Base-by-base conservation (phyloP, 768 basidiomycete genomes). In the Daedalea quercina region DNA sequence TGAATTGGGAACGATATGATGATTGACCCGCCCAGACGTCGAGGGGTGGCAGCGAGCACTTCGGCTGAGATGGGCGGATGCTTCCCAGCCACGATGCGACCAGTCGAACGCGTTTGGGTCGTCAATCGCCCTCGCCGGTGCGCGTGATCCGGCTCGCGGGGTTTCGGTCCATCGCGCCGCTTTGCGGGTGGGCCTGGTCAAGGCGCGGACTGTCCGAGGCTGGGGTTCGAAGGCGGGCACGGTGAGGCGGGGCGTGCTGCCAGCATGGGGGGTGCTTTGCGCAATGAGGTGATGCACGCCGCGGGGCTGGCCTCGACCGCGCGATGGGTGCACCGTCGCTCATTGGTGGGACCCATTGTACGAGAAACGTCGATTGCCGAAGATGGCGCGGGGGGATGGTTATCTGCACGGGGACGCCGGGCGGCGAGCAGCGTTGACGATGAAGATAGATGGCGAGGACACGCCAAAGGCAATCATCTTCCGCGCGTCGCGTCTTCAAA, bases 341-440 rank as follows among this genome's bases (percentile, higher is more conserved):
- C 44, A 44, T 44, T 22, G 35, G 44, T 31, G 45, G 44, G 44
- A 46, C 45, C 45, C 23, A 40, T 54, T 24, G 22, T 50, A 40
- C 33, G 46, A 17, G 22, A 43, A 51, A 8, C 33, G 54, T 55
- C 54, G 54, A 55, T 55, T 34, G 54, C 50, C 50, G 51, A 55
- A 41, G 50, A 49, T 44, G 34, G 44, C 24, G 13, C 17, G 34
- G 8, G 9, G 17, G 34, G 34, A 8, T 35, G 34, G 34, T 35
- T 40, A 40, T 40, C 37, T 40, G 19, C 15, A 19, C 19, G 34
- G 34, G 34, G 34, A 35, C n/a, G 47, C 6, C 9, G 19, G 45
- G 8, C 20, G 22, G 45, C 25, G 22, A 26, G 45, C 22, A 46
- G 9, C 7, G 22, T 11, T 6, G 11, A 22, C 8, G 20, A 26